Base-by-base conservation (phyloP, 2,329 filamentous ascomycete species). In the Cyphellophora europaea region DNA sequence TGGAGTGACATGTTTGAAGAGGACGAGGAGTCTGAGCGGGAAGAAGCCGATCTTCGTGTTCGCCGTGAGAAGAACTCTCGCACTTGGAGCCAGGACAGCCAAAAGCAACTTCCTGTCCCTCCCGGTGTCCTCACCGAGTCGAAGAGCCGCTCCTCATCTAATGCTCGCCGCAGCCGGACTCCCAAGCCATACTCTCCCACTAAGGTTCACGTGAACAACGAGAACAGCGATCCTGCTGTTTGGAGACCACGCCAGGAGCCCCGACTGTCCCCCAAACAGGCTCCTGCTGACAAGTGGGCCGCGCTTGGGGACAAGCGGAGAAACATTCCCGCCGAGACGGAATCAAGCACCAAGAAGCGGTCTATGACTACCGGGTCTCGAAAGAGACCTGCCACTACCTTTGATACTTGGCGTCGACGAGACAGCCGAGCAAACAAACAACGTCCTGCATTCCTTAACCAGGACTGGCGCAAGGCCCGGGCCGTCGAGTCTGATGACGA, bases 1-100 rank as follows among this genome's bases (percentile, higher is more conserved):
- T 98, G 91, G 91, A 94, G 88, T 53, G 91, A 98, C 58, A 77
- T 96, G 58, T 95, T 87, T 81, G 89, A 96, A 40, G 79, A 82
- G 45, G 30, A 32, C 15, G 77, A 82, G 43, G 74, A 83, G 49
- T 67, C 71, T 21, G 73, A 80, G 50, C 75, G 72, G 44, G 74
- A 80, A 54, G 63, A 74, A 37, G 61, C 71, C 41, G 65, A 65
- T 5, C 62, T 82, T 16, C 74, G 80, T 59, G 66, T 77, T 44
- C 64, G 67, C 19, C 65, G 63, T 42, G 62, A 65, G 54, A 69
- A 82, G 51, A 85, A 86, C 55, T 74, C 79, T 37, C 72, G 82
- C 46, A 83, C 79, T 36, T 88, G 80, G 79, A 88, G 82, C 53
- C 82, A 82, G 45, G 81, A 83, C 56, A 84, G 74, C 60, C 72